Evolutionary conservation across 352 stramenopile species (phyloP).

Genomic region (Albugo candida): DNA sequence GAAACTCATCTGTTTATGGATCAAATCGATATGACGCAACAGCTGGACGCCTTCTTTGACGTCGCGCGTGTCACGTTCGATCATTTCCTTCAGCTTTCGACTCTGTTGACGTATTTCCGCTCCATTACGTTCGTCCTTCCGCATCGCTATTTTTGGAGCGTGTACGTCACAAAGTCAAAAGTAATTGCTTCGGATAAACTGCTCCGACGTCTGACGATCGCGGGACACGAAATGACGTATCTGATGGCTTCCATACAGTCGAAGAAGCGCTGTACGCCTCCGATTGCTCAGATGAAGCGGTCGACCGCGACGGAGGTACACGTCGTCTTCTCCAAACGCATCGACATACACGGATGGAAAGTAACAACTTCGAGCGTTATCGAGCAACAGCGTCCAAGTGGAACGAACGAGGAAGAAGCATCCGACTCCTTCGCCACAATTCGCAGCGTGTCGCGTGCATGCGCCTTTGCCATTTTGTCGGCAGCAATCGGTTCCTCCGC

Average conservation of each 20-base stretch:
- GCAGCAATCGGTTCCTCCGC: constrained; percentile 66
- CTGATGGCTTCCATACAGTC: constrained; percentile 57
- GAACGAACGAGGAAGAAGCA: constrained; percentile 71
- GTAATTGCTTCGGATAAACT: constrained; percentile 76
- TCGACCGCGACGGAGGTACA: constrained; percentile 53
- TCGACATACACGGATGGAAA: constrained; percentile 74
- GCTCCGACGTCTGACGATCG: constrained; percentile 66
- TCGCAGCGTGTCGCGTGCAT: constrained; percentile 53
- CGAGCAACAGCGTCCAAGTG: constrained; percentile 57
- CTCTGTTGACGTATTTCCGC: no score
- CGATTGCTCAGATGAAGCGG: constrained; percentile 56
- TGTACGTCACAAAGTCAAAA: constrained; percentile 18
- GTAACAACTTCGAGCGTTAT: constrained; percentile 54
- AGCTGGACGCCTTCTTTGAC: no score
- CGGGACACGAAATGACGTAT: constrained; percentile 62
- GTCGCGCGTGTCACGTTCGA: no score
- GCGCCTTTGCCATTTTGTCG: constrained; percentile 40
- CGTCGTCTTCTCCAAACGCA: constrained; percentile 79
- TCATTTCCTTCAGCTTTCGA: no score
- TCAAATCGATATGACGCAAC: no score
- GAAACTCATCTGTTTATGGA: no score
- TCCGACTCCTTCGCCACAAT: constrained; percentile 45
- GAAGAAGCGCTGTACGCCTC: constrained; percentile 47
- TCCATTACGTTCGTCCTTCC: not conserved
- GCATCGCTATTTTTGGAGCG: not conserved